Percentiles rank a stretch among this genome's conserved stretches.
Conservation (phyloP, 2,329 filamentous ascomycete species). For the Metarhizium sp. region DNA sequence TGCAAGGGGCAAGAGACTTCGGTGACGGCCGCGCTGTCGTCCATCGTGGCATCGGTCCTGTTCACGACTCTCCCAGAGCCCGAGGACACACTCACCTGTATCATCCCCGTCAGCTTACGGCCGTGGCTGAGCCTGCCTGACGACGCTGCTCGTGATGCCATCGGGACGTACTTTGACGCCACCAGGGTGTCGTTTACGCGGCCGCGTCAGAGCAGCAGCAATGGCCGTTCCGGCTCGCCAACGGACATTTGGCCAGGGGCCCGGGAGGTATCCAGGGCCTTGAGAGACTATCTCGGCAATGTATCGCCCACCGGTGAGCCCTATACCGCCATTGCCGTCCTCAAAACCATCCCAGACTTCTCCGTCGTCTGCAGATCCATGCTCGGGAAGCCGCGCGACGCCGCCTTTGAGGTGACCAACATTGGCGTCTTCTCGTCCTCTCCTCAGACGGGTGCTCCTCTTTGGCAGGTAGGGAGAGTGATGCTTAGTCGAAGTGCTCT, state of each 20-base stretch:
- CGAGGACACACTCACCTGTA: constrained; percentile 9
- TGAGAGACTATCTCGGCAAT: constrained; percentile 5
- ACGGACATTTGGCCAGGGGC: constrained; percentile 3
- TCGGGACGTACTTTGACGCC: constrained; percentile 11
- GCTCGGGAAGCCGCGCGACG: constrained; percentile 26
- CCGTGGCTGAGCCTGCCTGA: constrained; percentile 7
- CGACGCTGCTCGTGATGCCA: constrained; percentile 1
- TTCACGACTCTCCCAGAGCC: constrained; percentile 8
- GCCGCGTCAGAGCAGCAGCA: background rate
- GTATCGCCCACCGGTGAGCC: constrained; percentile 11
- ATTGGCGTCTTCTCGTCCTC: constrained; percentile 24
- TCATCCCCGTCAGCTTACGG: constrained; percentile 11
- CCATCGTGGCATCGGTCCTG: constrained; percentile 6
- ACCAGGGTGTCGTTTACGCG: constrained; percentile 5
- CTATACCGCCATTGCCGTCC: constrained; percentile 17
- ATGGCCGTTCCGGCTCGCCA: background rate
- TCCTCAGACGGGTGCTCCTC: constrained; percentile 6
- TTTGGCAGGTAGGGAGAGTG: constrained; percentile 25
- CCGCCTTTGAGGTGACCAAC: constrained; percentile 35
- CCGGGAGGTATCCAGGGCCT: background rate
- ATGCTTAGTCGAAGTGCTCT: constrained; percentile 34
- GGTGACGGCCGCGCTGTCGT: constrained; percentile 8
- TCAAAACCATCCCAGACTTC: constrained; percentile 30
- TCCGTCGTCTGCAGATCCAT: constrained; percentile 25
- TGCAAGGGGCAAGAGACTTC: constrained; percentile 7